Base-by-base conservation (phyloP, 2,329 filamentous ascomycete species). In the Arthrobotrys sinensis region DNA sequence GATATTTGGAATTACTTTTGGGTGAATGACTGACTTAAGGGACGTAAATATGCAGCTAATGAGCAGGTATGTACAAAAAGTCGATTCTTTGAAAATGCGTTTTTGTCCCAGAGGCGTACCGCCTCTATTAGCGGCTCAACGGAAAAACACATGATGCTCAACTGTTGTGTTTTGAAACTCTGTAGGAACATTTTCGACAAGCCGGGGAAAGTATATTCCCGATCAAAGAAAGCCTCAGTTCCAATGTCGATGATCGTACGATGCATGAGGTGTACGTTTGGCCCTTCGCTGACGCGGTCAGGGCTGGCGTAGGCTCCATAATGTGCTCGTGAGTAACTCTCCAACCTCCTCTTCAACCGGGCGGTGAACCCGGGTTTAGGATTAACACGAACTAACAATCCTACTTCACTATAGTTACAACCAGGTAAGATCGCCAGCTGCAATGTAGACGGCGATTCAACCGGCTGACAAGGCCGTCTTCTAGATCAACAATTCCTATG, bases 191-290 rank as follows among this genome's bases (percentile, higher is more conserved):
- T 63, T 80, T 43, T 43, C 67, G 79, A 66, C 55, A 69, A 46
- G 28, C 38, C n/a, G 76, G 66, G 70, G 70, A 75, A 34, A 76
- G 52, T 36, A 14, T 57, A 12, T 70, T 64, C 62, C 60, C 67
- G 85, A 87, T 87, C 82, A 86, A 88, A 21, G 86, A 88, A 63
- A 86, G 86, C 6, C 86, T 88, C 80, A 88, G 85, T 19, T 88
- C 88, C 50, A 91, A 91, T 81, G 86, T 92, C 16, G 91, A 92
- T 76, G 92, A 94, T 83, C 89, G 91, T 79, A 91, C 91, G 0
- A 85, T 93, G 82, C 92, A 93, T 81, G 92, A 94, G 83, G 84
- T 93, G 4, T 94, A 93, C 82, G 85, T 91, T 28, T 94, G 92
- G 92, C 92, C 92, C 0, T 94, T 94, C 82, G 91, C 88, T 28